Evolutionary conservation across 176 grass and related monocot genomes (phyloP).

Genomic region (Puya raimondii): DNA sequence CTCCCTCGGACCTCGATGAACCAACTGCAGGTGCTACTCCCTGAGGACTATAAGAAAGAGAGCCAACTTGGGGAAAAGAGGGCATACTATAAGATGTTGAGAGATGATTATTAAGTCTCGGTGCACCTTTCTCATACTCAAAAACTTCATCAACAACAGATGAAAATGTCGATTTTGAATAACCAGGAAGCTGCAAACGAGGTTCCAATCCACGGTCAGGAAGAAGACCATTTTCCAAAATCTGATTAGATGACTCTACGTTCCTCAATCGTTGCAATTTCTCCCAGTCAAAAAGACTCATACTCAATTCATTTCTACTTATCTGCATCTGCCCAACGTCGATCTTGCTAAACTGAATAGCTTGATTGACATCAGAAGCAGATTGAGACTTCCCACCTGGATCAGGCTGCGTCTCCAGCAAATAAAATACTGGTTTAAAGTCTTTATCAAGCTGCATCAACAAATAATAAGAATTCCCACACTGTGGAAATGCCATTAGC

Average conservation of each 20-base stretch:
- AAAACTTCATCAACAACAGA: slow-evolving; percentile 94
- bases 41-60: slow-evolving; percentile 45
- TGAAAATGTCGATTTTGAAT: slow-evolving; percentile 65
- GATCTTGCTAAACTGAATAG: slow-evolving; percentile 49
- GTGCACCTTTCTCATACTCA: slow-evolving; percentile 43
- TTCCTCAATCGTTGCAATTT: slow-evolving; percentile 52
- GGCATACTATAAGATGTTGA: slow-evolving; percentile 33
- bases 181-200: slow-evolving; percentile 40
- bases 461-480: slow-evolving; percentile 80
- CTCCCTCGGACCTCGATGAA: slow-evolving; percentile 39
- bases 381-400: slow-evolving; percentile 39
- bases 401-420: slow-evolving; percentile 59
- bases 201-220: slow-evolving; percentile 38
- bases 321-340: slow-evolving; percentile 67
- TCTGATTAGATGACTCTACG: slow-evolving; percentile 30
- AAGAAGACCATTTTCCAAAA: slow-evolving; percentile 36
- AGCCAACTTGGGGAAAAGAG: slow-evolving; percentile 19
- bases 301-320: slow-evolving; percentile 44
- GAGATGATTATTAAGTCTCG: slow-evolving; percentile 24
- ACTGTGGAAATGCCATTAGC: slow-evolving; percentile 86
- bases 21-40: slow-evolving; percentile 30
- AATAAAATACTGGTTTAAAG: slow-evolving; percentile 75
- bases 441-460: slow-evolving; percentile 93
- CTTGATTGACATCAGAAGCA: slow-evolving; percentile 49
- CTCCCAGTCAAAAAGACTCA: slow-evolving; percentile 45